Conservation (phyloP, 768 basidiomycete species). For the Suillus decipiens region DNA sequence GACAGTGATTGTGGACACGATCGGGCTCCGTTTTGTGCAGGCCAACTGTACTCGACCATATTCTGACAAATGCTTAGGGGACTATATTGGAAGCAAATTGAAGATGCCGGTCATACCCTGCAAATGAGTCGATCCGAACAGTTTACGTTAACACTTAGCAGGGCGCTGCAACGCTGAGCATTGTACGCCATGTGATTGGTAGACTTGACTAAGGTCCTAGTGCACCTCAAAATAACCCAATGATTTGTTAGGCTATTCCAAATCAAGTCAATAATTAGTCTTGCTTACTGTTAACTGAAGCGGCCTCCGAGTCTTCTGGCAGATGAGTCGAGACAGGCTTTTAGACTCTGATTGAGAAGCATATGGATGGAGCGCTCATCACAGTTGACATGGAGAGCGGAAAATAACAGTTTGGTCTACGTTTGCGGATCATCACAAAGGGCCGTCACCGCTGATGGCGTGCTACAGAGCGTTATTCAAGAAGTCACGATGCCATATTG, state of each 20-base stretch:
- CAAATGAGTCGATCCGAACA: background rate
- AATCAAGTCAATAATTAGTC: background rate
- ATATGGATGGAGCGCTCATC: background rate
- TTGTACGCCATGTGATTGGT: background rate
- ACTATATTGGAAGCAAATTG: conserved; percentile 1
- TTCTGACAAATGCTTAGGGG: background rate
- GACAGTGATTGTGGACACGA: background rate
- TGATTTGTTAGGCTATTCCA: background rate
- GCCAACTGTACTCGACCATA: background rate
- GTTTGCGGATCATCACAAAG: background rate
- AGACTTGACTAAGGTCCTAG: background rate
- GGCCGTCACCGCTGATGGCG: background rate
- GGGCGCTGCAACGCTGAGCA: background rate
- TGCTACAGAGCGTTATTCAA: background rate
- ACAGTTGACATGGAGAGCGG: background rate
- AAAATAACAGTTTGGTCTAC: background rate
- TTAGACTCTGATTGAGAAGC: background rate
- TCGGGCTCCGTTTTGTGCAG: background rate
- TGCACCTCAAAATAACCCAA: background rate
- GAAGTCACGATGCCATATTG: background rate
- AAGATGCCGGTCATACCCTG: background rate
- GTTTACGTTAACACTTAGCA: background rate
- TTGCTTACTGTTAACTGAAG: background rate
- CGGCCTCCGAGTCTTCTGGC: background rate
- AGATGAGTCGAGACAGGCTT: conserved; percentile 1